Base-by-base conservation (phyloP, 176 grass and related monocot species). In the Carex cristatella region DNA sequence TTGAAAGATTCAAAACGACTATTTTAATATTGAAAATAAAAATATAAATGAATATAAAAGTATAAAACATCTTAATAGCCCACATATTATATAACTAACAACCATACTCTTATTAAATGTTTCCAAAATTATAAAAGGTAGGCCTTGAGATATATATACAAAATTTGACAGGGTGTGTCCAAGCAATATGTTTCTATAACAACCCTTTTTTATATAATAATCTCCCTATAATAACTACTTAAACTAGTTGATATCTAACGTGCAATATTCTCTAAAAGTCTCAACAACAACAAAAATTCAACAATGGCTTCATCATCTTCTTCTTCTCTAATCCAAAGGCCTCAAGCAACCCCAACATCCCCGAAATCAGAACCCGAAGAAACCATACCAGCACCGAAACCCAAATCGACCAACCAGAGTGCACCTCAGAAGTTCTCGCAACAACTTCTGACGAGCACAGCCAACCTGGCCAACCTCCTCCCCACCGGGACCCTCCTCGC, bases 401-500 rank as follows among this genome's bases (percentile, higher is more conserved):
- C 85, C 5, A 60, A 79, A 72, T 0, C 51, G 11, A 77, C 51
- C 2, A 62, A 85, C 23, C 55, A 74, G 51, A 77, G 32, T 44
- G 2, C 59, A 30, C 53, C 69, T n/a, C 76, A 63, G 10, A 6
- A 79, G 0, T 18, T 97, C 7, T 87, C 88, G 9, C 90, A 91
- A 77, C 92, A 92, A 33, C 87, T 97, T 13, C 69, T 86, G 74
- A 68, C 92, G 2, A 81, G 69, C 5, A 94, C 92, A 2, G 92
- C 94, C 10, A 70, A 85, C 81, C 71, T 97, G 0, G 94, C 92
- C 0, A 97, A 97, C 81, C 92, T 94, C 3, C 90, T 97, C 2
- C 94, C 92, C 0, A 94, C 94, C 10, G 94, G 94, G 18, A 97
- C 92, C 0, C 89, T 97, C 7, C 90, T 97, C 10, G 94, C 92